Evolutionary conservation across 352 stramenopile genomes (phyloP).

Genomic region (Globisporangium irregulare): DNA sequence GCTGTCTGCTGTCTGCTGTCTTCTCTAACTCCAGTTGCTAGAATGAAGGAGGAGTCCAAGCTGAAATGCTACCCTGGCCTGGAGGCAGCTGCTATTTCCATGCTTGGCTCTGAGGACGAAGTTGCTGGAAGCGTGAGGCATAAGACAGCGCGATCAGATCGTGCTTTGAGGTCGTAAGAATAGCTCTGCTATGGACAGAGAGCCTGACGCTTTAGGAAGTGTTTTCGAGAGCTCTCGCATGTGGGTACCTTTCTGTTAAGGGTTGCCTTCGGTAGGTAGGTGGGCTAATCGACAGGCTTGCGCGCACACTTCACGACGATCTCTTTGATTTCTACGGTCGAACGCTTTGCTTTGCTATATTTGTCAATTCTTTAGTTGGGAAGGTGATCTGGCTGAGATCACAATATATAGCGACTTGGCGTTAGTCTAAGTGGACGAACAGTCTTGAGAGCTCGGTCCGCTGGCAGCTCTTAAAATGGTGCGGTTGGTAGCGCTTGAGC

Average conservation of each 20-base stretch:
- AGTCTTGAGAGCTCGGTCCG: background rate
- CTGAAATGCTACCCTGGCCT: background rate
- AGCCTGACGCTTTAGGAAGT: background rate
- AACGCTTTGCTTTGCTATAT: background rate
- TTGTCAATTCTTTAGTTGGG: background rate
- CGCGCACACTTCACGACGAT: background rate
- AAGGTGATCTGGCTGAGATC: background rate
- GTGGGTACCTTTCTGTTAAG: background rate
- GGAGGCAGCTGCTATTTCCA: background rate
- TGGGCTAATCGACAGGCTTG: background rate
- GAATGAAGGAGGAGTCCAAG: background rate
- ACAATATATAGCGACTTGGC: constrained; percentile 5
- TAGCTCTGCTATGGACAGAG: background rate
- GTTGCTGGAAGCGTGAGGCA: background rate
- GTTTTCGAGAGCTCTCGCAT: background rate
- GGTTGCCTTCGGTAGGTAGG: background rate
- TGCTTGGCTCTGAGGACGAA: background rate
- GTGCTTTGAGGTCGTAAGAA: background rate
- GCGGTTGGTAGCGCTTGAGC: background rate
- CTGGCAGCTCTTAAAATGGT: background rate
- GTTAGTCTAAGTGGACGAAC: background rate
- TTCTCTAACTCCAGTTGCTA: background rate
- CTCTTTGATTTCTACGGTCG: background rate
- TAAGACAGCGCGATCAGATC: background rate
- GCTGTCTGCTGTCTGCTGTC: too few relatives aligned